Conservation (phyloP, 371 early-diverging fungal genomes). For the Syncephalis plumigaleata region DNA sequence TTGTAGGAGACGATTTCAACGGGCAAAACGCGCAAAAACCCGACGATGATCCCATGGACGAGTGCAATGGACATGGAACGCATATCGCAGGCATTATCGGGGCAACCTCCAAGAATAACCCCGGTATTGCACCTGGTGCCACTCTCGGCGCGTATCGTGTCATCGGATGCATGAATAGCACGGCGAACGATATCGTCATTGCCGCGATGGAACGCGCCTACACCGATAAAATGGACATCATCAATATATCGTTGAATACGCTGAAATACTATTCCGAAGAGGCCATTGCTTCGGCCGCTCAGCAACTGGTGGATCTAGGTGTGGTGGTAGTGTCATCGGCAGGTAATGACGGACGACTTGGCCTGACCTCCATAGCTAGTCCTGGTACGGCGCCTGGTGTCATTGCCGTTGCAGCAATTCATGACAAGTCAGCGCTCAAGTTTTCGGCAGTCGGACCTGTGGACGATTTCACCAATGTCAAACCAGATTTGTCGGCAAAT, state of each 20-base stretch:
- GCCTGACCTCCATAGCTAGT: conserved; percentile 33
- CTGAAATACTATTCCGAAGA: conserved; percentile 21
- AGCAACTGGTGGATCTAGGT: conserved; percentile 18
- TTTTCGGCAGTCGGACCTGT: no score
- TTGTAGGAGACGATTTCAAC: conserved; percentile 15
- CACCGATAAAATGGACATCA: conserved; percentile 35
- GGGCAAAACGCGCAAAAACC: conserved; percentile 11
- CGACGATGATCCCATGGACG: conserved; percentile 33
- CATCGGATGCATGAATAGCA: conserved; percentile 37
- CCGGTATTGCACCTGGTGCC: conserved; percentile 39
- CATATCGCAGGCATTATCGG: conserved; percentile 41
- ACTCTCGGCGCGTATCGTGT: conserved; percentile 34
- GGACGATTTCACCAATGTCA: no score
- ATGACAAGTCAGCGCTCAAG: conserved; percentile 6
- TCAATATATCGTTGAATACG: conserved; percentile 49
- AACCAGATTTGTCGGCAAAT: no score
- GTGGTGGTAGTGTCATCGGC: conserved; percentile 30
- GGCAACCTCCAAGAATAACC: conserved; percentile 18
- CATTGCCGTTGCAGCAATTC: conserved; percentile 58
- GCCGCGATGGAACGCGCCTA: conserved; percentile 37
- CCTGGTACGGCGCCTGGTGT: conserved; percentile 41
- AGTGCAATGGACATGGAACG: conserved; percentile 30
- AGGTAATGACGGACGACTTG: conserved; percentile 54
- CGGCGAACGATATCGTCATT: conserved; percentile 36
- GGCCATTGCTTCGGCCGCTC: conserved; percentile 18